These are phyloP conservation scores for Penicillium ucsense DNA, from an alignment of 495 filamentous ascomycete species.

Conservation along the genomic window DNA sequence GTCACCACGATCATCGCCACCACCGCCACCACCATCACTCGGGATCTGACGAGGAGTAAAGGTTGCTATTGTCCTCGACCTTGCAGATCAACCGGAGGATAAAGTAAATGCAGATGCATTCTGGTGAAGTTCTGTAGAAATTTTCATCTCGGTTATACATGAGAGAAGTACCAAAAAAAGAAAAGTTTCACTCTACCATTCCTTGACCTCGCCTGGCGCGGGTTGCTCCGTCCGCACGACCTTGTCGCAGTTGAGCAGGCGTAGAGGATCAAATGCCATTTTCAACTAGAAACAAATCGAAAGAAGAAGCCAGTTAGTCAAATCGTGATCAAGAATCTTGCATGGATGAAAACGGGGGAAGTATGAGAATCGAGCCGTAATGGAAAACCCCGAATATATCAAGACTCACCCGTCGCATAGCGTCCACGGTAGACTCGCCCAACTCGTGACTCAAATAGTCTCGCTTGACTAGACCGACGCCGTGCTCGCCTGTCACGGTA, in stretches of 20 bases:
- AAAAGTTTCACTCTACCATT: constrained; percentile 20
- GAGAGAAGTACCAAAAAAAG: too few species aligned
- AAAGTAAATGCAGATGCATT: too few species aligned
- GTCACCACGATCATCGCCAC: constrained; percentile 11
- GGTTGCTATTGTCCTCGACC: too few species aligned
- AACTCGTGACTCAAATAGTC: constrained; percentile 52
- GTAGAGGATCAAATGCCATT: constrained; percentile 54
- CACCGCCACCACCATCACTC: constrained; percentile 32
- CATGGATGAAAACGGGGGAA: too few species aligned
- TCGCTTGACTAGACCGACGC: constrained; percentile 51
- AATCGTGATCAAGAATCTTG: background rate
- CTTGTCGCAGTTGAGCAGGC: constrained; percentile 61
- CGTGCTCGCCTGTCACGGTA: constrained; percentile 56
- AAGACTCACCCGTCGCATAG: constrained; percentile 50
- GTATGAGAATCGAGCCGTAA: too few species aligned
- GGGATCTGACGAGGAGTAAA: constrained; percentile 3
- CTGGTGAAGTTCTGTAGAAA: too few species aligned
- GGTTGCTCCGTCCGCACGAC: constrained; percentile 43
- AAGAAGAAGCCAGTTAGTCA: constrained; percentile 6
- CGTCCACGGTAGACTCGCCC: constrained; percentile 45
- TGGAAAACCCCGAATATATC: background rate
- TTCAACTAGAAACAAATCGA: constrained; percentile 38
- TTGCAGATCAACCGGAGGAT: too few species aligned
- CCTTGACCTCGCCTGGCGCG: constrained; percentile 27
- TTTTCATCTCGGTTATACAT: too few species aligned